Evolutionary conservation across 306 rosid genomes (phyloP), one percentile per base, ranked within the genome.

Genomic region (Corylus americana): DNA sequence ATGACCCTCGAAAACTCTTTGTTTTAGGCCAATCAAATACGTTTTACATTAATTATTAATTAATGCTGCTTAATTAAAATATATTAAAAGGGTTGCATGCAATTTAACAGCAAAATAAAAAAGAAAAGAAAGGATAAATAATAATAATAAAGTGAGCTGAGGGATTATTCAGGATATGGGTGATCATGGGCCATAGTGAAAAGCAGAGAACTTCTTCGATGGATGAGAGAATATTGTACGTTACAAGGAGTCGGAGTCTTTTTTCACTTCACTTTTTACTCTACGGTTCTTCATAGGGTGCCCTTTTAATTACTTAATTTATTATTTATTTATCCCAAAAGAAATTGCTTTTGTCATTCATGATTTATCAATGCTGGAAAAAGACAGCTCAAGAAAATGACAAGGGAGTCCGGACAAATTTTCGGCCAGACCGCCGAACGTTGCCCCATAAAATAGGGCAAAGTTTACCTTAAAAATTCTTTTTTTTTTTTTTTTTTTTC

Each of bases 151-250:
- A 31, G 35, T 31, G 35, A 31, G 35, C 35, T 31, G 1, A 2
- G 2, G 35, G 35, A 31, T 31, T 31, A 31, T 31, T 31, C 35
- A 31, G 35, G 35, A 31, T 31, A 31, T 31, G 35, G 35, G 35
- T 31, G 35, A 31, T 31, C 35, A 31, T 31, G 35, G 35, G 2
- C 2, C 2, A 31, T 31, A 31, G 35, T 31, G 35, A 31, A 31
- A 31, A 31, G 2, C 22, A 22, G 22, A 22, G 22, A 22, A 22
- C 22, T 22, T 22, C 22, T 22, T 22, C 22, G 22, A 22, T 22
- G 22, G 35, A 31, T 31, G 35, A 31, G 35, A 31, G 83, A 78
- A 74, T 83, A 55, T 74, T 83, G 81, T 78, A 74, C 74, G 53
- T 81, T 62, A 47, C 81, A 47, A 81, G 70, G 62, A 51, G 55